Percentiles rank a stretch among this genome's conserved stretches.
These are phyloP conservation scores for Nectriaceae sp. DNA, from an alignment of 2,329 filamentous ascomycete genomes.

Conservation along the genomic window DNA sequence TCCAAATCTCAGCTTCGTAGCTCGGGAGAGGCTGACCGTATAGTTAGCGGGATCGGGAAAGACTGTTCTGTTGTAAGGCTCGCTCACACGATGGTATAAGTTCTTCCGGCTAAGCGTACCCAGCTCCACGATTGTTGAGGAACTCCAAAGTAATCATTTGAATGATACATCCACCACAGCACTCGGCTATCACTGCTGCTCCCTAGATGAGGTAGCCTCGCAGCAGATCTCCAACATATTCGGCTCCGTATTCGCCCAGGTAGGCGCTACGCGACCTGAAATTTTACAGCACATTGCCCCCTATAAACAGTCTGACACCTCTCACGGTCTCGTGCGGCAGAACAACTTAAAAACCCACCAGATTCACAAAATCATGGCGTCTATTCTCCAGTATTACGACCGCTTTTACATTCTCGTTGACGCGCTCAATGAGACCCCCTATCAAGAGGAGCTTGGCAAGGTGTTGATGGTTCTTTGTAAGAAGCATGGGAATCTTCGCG, in stretches of 20 bases:
- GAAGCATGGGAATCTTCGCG: constrained; percentile 14
- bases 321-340: constrained; percentile 19
- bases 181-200: constrained; percentile 26
- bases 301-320: constrained; percentile 8
- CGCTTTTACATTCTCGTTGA: constrained; percentile 24
- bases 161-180: constrained; percentile 9
- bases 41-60: constrained; percentile 29
- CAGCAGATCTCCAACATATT: constrained; percentile 30
- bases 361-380: constrained; percentile 13
- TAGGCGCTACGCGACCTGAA: constrained; percentile 10
- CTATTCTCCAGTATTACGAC: constrained; percentile 9
- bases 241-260: constrained; percentile 29
- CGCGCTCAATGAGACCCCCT: constrained; percentile 25
- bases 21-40: not conserved
- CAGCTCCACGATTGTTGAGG: constrained; percentile 25
- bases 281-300: constrained; percentile 19
- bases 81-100: too few species aligned
- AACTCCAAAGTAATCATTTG: constrained; percentile 12
- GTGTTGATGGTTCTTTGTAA: constrained; percentile 16
- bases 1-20: not conserved
- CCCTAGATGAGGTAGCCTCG: constrained; percentile 25
- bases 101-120: too few species aligned
- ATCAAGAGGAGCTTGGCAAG: constrained; percentile 14
- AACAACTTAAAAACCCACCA: constrained; percentile 18
- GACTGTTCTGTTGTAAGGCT: constrained; percentile 27